A percentile compares a stretch with the other conserved stretches of the same genome.
Evolutionary conservation across 371 early-diverging fungal species (phyloP).

Genomic region (Actinomortierella ambigua): DNA sequence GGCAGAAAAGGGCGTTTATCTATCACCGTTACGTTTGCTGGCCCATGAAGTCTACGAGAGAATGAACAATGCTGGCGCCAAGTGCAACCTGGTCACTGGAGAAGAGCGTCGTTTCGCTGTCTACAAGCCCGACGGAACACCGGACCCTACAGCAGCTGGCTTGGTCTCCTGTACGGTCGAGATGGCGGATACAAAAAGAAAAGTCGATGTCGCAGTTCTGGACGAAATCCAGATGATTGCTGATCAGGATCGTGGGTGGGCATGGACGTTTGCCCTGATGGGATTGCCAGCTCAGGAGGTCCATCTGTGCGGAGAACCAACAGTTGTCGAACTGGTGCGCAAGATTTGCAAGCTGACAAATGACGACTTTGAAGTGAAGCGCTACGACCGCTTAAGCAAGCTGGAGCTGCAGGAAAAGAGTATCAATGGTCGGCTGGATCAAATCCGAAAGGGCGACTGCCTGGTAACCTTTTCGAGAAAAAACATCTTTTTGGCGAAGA

Average conservation of each 20-base stretch:
- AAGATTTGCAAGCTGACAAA: slow-evolving; percentile 70
- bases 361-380: slow-evolving; percentile 81
- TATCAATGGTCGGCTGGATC: slow-evolving; percentile 58
- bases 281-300: slow-evolving; percentile 85
- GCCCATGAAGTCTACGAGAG: slow-evolving; percentile 93
- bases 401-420: slow-evolving; percentile 60
- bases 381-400: slow-evolving; percentile 81
- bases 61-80: slow-evolving; percentile 74
- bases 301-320: slow-evolving; percentile 94
- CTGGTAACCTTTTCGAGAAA: slow-evolving; percentile 87
- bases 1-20: slow-evolving; percentile 79
- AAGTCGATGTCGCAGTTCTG: slow-evolving; percentile 88
- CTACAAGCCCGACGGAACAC: slow-evolving; percentile 14
- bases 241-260: slow-evolving; percentile 91
- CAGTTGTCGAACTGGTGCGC: slow-evolving; percentile 84
- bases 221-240: slow-evolving; percentile 97
- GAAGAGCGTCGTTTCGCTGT: slow-evolving; percentile 81
- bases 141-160: slow-evolving; percentile 41
- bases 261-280: slow-evolving; percentile 92
- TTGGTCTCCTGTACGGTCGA: slow-evolving; percentile 87
- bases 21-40: slow-evolving; percentile 91
- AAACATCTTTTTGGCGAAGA: slow-evolving; percentile 79
- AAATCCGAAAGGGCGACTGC: slow-evolving; percentile 83
- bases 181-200: slow-evolving; percentile 73
- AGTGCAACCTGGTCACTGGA: slow-evolving; percentile 90